Evolutionary conservation across 2,329 filamentous ascomycete genomes (phyloP).

Genomic region (Elsinoe ampelina): DNA sequence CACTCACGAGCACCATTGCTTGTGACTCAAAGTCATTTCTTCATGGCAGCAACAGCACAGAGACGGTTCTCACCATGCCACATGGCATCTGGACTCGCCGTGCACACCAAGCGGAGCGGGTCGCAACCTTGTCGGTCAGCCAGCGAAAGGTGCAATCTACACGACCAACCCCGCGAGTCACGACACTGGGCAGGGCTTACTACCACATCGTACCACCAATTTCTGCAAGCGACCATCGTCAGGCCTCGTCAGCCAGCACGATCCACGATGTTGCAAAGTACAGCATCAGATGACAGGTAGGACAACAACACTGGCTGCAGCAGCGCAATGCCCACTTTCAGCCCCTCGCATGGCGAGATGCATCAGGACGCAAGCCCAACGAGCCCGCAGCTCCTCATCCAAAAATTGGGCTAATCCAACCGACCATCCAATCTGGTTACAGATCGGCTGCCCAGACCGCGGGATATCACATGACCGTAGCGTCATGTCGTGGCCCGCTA

Average conservation of each 20-base stretch:
- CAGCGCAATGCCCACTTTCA: neutral
- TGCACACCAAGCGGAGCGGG: neutral
- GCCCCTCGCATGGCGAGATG: neutral
- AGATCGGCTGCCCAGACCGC: neutral
- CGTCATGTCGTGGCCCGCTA: neutral
- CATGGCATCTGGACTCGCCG: neutral
- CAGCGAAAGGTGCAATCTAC: neutral
- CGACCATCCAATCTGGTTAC: neutral
- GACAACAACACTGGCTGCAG: too few species aligned
- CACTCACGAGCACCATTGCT: too few species aligned
- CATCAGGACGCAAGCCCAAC: neutral
- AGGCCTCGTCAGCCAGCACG: neutral
- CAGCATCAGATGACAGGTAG: too few species aligned
- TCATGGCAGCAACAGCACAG: too few species aligned
- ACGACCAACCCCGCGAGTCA: neutral
- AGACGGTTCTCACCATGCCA: neutral
- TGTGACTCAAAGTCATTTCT: neutral
- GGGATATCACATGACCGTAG: constrained; percentile 4
- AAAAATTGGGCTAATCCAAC: neutral
- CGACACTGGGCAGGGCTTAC: neutral
- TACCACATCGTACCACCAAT: neutral
- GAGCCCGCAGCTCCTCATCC: neutral
- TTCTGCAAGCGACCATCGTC: neutral
- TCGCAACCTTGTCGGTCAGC: neutral
- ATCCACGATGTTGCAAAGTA: neutral